A percentile compares a stretch with the other conserved stretches of the same genome.
These are phyloP conservation scores for Leishmania turanica DNA, from an alignment of 208 protist genomes.

Conservation along the genomic window DNA sequence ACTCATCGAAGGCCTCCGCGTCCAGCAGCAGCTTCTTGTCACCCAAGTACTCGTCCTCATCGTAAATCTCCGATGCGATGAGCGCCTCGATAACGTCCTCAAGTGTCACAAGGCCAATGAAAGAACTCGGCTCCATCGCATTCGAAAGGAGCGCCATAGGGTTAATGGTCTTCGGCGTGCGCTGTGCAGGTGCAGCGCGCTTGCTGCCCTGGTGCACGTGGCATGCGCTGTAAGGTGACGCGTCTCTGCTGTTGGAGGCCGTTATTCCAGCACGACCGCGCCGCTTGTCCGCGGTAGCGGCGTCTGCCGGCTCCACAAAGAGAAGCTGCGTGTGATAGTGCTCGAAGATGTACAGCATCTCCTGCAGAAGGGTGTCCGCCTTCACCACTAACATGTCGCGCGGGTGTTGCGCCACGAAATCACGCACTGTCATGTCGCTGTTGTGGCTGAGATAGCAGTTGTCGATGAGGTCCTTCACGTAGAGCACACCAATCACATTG, in stretches of 20 bases:
- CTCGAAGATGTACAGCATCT: conserved; percentile 66
- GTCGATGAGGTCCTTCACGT: conserved; percentile 73
- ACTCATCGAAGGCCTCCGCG: conserved; percentile 16
- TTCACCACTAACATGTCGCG: conserved; percentile 57
- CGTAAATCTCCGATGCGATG: conserved; percentile 75
- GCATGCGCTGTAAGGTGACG: not conserved
- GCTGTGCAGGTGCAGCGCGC: not conserved
- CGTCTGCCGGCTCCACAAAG: conserved; percentile 39
- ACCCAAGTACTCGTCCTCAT: conserved; percentile 67
- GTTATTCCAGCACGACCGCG: not conserved
- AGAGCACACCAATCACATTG: conserved; percentile 74
- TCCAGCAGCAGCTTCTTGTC: conserved; percentile 20
- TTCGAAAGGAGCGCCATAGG: conserved; percentile 23
- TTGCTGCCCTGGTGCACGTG: not conserved
- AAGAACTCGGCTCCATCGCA: conserved; percentile 8
- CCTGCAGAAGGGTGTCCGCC: conserved; percentile 44
- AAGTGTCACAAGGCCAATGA: conserved; percentile 69
- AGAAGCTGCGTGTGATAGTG: conserved; percentile 54
- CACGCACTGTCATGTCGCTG: conserved; percentile 44
- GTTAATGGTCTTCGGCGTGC: conserved; percentile 13
- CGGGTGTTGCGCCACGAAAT: conserved; percentile 57
- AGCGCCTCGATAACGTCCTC: conserved; percentile 84
- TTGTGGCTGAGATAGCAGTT: conserved; percentile 39
- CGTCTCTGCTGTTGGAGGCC: not conserved
- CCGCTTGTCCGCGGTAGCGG: not conserved